Base-by-base conservation (phyloP, 1,284 basidiomycete genomes). In the Tetrapyrgos nigripes region DNA sequence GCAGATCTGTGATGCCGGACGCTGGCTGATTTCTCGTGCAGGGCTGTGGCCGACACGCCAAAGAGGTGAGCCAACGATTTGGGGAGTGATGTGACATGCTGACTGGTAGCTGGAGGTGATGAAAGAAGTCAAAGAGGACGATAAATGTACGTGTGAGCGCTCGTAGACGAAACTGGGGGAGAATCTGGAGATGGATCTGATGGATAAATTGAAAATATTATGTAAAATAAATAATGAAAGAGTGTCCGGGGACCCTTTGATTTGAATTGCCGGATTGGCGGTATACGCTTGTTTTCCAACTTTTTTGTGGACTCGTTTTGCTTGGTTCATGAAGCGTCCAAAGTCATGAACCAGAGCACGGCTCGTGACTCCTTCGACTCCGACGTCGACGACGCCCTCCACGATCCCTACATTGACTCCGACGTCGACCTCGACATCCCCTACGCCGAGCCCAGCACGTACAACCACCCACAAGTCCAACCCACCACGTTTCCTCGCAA, bases 1-100 rank as follows among this genome's bases (percentile, higher is more conserved):
- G 47, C 13, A 19, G 13, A 33, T 44, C 60, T 62, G 60, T 49
- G 47, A 62, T 68, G 64, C 71, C 67, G 21, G 46, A 50, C 13
- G 17, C 43, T 31, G 47, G 33, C 33, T 40, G 23, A 19, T 52
- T 60, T 68, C 67, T 66, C 64, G 51, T 57, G 35, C 75, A 91
- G 89, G 89, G 89, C 59, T 91, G 89, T 62, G 89, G 89, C 17
- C 64, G 68, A 60, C 89, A 91, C 72, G 80, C 82, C 67, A 84
- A 89, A 57, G 65, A 77, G 70, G 89, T 89, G 71, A 81, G 85
- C 79, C 19, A 58, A n/a, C 63, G 40, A 45, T 47, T 56, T 53
- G 55, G 52, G 54, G 49, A 28, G 40, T 44, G 35, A 59, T 64
- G 58, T 64, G 58, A 58, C 21, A 29, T 53, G 28, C 46, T 47